phyloP scores from a whole-genome alignment of 2,329 filamentous ascomycete species.

The Fusarium torreyae region DNA sequence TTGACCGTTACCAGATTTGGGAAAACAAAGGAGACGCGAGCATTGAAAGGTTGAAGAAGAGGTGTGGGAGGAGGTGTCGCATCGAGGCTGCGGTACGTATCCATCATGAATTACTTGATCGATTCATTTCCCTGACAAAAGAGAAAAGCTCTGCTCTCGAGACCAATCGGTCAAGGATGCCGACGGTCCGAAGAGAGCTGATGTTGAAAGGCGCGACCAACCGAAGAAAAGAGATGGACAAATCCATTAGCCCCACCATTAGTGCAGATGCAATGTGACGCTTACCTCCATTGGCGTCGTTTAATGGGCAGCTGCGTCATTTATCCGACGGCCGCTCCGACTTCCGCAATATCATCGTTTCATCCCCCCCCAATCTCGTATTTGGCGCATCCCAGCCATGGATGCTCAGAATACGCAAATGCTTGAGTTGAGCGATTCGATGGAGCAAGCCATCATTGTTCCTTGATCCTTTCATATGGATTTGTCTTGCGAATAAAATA shows the following conservation, averaged over 20 bases:
- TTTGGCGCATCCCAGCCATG: not conserved
- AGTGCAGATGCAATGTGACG: constrained; percentile 13
- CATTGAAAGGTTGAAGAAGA: not conserved
- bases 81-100: constrained; percentile 9
- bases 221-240: constrained; percentile 38
- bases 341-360: constrained; percentile 48
- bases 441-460: not conserved
- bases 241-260: not conserved
- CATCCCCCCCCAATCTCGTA: constrained; percentile 12
- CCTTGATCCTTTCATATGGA: not conserved
- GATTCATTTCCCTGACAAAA: constrained; percentile 5
- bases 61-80: not conserved
- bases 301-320: constrained; percentile 40
- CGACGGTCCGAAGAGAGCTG: constrained; percentile 47
- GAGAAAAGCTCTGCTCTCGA: not conserved
- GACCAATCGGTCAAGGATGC: constrained; percentile 29
- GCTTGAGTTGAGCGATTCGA: not conserved
- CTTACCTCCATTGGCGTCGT: not conserved
- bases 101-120: not conserved
- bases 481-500: not conserved
- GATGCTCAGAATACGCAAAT: constrained; percentile 1
- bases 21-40: not conserved
- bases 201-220: constrained; percentile 40
- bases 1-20: constrained; percentile 17
- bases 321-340: constrained; percentile 48